Base-by-base conservation (phyloP, 805 yeast species). In the Jamesozyma jinghongensis region DNA sequence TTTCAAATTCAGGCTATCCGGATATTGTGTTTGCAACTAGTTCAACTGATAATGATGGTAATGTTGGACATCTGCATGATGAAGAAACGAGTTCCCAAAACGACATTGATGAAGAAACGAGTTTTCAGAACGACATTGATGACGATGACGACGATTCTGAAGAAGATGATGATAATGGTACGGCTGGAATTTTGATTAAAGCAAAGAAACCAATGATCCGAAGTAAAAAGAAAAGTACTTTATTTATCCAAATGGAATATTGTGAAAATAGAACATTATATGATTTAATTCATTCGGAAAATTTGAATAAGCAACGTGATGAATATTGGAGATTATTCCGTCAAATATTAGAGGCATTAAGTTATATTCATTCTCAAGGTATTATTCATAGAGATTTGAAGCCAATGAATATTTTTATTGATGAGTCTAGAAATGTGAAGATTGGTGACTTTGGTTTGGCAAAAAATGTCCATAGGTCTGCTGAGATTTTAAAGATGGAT, bases 381-480 rank as follows among this genome's bases (percentile, higher is more conserved):
- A 87, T 90, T 37, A 88, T 92, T 47, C 98, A 92, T 62, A 71
- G 98, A 43, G 98, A 92, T 58, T 70, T 92, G 51, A 92, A 92
- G 59, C 97, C 98, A 1, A 84, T 85, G 73, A 92, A 92, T 58
- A 85, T 92, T 57, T 92, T 92, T 67, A 87, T 92, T 51, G 98
- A 92, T 61, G 83, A 82, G 48, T 75, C 84, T 1, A 79, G 83
- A 50, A 87, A 90, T 54, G 79, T 92, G 43, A 92, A 92, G 58
- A 81, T 92, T 32, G 98, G 98, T 54, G 99, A 92, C 58, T 92
- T 92, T 63, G 99, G 99, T 0, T 71, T 92, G 43, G 99, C 99
- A 0, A 87, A 88, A 49, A 88, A 81, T 55, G 87, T 85, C 1
- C 92, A 84, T 55, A 69, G 65, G 42, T 52, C 74, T 2, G 52